Conservation (phyloP, 805 yeast genomes). For the Candida saitoana region DNA sequence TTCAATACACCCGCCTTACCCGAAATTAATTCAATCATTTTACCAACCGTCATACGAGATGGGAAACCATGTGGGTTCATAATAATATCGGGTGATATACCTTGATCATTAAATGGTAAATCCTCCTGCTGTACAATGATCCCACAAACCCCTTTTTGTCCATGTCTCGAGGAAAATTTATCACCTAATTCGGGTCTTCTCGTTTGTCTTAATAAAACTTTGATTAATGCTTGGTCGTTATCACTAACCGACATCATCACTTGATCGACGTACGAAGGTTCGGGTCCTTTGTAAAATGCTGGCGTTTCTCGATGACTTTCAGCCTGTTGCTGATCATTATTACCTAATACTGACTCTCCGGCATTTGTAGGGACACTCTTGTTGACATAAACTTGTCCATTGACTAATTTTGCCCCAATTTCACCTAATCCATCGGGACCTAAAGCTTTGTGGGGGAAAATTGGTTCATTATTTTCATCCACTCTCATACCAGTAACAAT, state of each 20-base stretch:
- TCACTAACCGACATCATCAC: constrained; percentile 97
- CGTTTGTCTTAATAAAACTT: constrained; percentile 88
- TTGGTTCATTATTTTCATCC: constrained; percentile 74
- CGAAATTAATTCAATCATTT: constrained; percentile 92
- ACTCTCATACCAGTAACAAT: constrained; percentile 88
- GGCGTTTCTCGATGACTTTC: constrained; percentile 86
- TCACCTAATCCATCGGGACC: constrained; percentile 97
- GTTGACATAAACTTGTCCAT: constrained; percentile 92
- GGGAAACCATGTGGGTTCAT: constrained; percentile 99
- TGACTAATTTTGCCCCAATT: constrained; percentile 84
- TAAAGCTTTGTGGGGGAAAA: constrained; percentile 78
- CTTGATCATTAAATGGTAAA: constrained; percentile 90
- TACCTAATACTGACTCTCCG: constrained; percentile 56
- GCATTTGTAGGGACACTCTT: constrained; percentile 89
- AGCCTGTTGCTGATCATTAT: constrained; percentile 30
- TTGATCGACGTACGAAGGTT: constrained; percentile 91
- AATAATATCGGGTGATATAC: constrained; percentile 90
- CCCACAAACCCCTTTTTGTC: constrained; percentile 99
- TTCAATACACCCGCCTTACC: constrained; percentile 97
- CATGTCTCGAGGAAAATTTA: constrained; percentile 95
- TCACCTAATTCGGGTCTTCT: constrained; percentile 98
- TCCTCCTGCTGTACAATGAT: constrained; percentile 96
- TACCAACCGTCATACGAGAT: constrained; percentile 99
- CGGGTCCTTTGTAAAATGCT: constrained; percentile 89
- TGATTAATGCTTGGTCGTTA: constrained; percentile 89